phyloP scores from a whole-genome alignment of 331 rosid genomes.

The Arachis monticola region DNA sequence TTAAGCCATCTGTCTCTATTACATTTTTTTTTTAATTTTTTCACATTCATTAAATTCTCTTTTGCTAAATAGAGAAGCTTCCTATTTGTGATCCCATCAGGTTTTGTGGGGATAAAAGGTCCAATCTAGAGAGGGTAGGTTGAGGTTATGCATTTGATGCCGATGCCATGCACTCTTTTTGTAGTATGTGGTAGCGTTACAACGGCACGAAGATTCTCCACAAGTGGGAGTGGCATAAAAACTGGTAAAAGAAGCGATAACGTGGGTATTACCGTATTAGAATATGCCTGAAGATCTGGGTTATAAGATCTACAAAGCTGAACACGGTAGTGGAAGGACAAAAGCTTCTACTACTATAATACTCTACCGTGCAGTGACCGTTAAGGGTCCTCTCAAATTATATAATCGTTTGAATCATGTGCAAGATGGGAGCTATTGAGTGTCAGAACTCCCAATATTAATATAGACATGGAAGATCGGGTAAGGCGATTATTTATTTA shows the following conservation, averaged over 20 bases:
- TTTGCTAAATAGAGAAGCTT: slow-evolving; percentile 6
- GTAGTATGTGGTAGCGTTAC: slow-evolving; percentile 6
- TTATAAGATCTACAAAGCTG: neutral
- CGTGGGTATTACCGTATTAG: neutral
- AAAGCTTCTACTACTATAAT: neutral
- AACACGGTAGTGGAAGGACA: neutral
- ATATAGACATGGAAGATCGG: neutral
- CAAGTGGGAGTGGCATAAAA: slow-evolving; percentile 31
- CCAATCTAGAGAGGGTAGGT: neutral
- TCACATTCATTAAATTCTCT: neutral
- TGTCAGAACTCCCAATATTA: neutral
- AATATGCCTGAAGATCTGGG: neutral
- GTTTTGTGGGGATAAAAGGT: slow-evolving; percentile 12
- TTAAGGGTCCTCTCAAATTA: slow-evolving; percentile 36
- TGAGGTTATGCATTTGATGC: neutral
- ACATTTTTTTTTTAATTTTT: neutral
- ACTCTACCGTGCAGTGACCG: slow-evolving; percentile 49
- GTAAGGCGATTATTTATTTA: neutral
- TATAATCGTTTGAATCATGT: slow-evolving; percentile 38
- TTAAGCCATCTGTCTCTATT: neutral
- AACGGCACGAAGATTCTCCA: slow-evolving; percentile 34
- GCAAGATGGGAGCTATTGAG: slow-evolving; percentile 6
- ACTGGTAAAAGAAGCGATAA: slow-evolving; percentile 9
- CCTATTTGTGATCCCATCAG: neutral
- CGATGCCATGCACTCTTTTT: neutral